Evolutionary conservation across 2,329 filamentous ascomycete species (phyloP), one percentile per base, ranked within the genome.

Genomic region (Trichoderma endophyticum): DNA sequence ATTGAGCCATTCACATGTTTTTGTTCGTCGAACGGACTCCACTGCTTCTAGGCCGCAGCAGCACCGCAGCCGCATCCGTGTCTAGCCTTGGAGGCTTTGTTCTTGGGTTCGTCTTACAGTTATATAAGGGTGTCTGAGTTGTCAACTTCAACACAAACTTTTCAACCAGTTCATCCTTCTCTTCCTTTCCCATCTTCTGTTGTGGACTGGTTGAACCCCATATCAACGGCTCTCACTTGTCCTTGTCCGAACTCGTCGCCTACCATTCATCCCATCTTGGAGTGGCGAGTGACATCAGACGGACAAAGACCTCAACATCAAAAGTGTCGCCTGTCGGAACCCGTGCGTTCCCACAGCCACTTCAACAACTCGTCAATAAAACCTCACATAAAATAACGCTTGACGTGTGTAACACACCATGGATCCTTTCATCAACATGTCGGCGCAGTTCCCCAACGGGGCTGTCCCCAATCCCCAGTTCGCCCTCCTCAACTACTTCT

Each of bases 401-500:
- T 9, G 34, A 39, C 24, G 12, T 34, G 14, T 32, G 9, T 30
- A 60, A 18, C 28, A 18, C 36, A 74, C 18, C 60, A 79, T 79
- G 78, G 77, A 79, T 65, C 59, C 73, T 32, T 57, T 73, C 63
- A 77, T 77, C 70, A 75, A 73, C 67, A 73, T 70, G 68, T 77
- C 77, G 18, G 77, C 77, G 30, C 62, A 64, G 21, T 57, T 67
- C 43, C 54, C 65, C 3, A 34, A 36, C 14, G 34, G 65, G 26
- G 73, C 66, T 26, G 71, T 66, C 0, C 73, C 73, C 12, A 76
- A 79, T 28, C 79, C 84, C 8, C 84, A 84, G 74, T 82, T 85
- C 51, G 83, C 79, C 67, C 79, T 89, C 15, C 82, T 93, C 36
- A 90, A 92, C 77, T 85, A 86, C 73, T 85, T 93, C 78, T 87